phyloP scores from a whole-genome alignment of 73 alveolate species.

The Symbiodinium pilosum region DNA sequence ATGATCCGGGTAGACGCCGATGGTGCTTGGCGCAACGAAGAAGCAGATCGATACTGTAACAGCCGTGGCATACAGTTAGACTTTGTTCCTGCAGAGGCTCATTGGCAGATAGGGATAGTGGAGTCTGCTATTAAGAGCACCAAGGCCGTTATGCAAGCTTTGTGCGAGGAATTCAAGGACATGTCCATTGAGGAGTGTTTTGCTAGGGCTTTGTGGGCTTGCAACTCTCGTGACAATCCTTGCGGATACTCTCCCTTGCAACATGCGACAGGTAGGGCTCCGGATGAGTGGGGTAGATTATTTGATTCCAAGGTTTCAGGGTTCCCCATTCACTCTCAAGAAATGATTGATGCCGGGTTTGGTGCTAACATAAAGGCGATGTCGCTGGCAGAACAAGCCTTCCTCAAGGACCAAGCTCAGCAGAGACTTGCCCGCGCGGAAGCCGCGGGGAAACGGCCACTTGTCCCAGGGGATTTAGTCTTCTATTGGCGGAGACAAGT shows the following conservation, averaged over 20 bases:
- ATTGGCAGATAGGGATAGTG: too few relatives aligned
- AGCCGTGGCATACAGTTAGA: not conserved
- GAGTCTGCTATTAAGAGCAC: not conserved
- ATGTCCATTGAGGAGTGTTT: not conserved
- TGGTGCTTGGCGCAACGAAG: not conserved
- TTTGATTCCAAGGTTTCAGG: not conserved
- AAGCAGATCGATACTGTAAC: not conserved
- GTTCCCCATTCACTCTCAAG: not conserved
- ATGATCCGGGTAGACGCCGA: not conserved
- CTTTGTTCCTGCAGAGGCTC: not conserved
- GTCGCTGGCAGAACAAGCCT: not conserved
- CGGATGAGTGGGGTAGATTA: not conserved
- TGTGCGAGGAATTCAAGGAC: not conserved
- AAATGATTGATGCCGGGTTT: not conserved
- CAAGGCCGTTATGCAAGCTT: not conserved
- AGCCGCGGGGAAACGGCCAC: not conserved
- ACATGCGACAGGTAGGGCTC: not conserved
- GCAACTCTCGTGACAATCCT: not conserved
- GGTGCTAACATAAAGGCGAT: not conserved
- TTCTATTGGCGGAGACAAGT: not conserved
- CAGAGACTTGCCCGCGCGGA: not conserved
- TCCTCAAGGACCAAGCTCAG: not conserved
- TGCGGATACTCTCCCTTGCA: conserved; percentile 19
- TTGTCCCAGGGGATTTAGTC: not conserved
- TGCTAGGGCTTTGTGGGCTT: not conserved